These are phyloP conservation scores for Hirsutella minnesotensis DNA, from an alignment of 2,329 filamentous ascomycete species.

Conservation along the genomic window DNA sequence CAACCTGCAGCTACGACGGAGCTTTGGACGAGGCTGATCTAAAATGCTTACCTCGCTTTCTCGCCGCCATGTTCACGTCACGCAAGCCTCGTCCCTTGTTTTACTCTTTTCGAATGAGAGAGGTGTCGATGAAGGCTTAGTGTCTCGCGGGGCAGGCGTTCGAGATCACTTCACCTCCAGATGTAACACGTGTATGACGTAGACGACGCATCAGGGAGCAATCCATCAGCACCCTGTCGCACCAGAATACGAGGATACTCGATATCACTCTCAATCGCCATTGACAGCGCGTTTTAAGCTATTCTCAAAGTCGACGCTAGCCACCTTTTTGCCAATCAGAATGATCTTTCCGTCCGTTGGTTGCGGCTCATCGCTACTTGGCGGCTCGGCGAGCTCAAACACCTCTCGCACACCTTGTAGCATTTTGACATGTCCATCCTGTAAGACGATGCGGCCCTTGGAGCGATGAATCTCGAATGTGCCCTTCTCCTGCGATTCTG, in stretches of 20 bases:
- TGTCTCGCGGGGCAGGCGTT: no score
- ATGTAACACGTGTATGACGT: no score
- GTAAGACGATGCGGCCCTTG: conserved; percentile 65
- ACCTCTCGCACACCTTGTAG: conserved; percentile 88
- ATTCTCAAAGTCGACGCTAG: conserved; percentile 35
- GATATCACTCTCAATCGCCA: conserved; percentile 4
- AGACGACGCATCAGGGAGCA: no score
- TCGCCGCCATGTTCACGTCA: no score
- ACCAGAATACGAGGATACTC: no score
- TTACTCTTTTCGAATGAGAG: no score
- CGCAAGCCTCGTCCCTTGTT: no score
- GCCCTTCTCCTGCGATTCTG: conserved; percentile 23
- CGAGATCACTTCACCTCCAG: no score
- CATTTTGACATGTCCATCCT: conserved; percentile 56
- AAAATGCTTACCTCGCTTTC: no score
- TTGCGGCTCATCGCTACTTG: conserved; percentile 17
- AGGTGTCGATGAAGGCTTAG: no score
- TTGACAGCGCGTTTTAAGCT: conserved; percentile 24
- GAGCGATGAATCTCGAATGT: conserved; percentile 74
- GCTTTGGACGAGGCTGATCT: neutral
- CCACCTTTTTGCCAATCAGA: conserved; percentile 47
- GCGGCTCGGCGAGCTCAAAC: conserved; percentile 74
- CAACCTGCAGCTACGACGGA: neutral
- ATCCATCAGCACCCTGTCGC: no score
- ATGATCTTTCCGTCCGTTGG: conserved; percentile 44